phyloP scores from a whole-genome alignment of 2,329 filamentous ascomycete species.

The Calonectria honghensis region DNA sequence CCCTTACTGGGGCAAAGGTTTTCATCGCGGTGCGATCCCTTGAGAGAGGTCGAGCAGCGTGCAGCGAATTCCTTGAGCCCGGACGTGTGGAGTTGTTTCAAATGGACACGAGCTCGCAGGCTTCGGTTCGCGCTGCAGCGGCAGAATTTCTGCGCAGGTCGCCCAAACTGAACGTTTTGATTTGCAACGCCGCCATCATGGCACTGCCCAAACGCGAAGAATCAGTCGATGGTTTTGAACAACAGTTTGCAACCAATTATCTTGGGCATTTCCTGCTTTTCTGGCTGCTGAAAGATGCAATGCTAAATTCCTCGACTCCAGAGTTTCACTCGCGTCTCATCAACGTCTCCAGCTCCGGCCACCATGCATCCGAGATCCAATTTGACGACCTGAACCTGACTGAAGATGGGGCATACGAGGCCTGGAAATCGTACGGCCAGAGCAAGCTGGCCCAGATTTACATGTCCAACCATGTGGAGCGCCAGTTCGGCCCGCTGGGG shows the following conservation, averaged over 20 bases:
- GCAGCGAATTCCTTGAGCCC: background rate
- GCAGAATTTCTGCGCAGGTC: background rate
- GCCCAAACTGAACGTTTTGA: background rate
- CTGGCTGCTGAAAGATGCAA: background rate
- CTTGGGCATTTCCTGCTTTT: background rate
- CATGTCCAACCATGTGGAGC: background rate
- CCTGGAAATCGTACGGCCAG: background rate
- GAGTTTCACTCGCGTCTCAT: constrained; percentile 7
- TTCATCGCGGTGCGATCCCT: constrained; percentile 3
- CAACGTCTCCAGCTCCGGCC: constrained; percentile 7
- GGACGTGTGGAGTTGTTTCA: constrained; percentile 1
- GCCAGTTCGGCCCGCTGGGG: background rate
- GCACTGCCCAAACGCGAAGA: background rate
- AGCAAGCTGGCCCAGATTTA: constrained; percentile 14
- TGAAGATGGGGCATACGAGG: background rate
- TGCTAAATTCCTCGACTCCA: background rate
- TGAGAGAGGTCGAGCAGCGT: background rate
- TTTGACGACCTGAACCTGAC: background rate
- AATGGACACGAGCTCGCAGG: background rate
- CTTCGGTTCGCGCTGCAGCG: background rate
- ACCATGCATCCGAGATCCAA: background rate
- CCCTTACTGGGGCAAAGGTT: background rate
- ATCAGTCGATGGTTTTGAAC: constrained; percentile 2
- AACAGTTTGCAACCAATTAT: constrained; percentile 5
- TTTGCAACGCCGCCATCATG: constrained; percentile 6